Evolutionary conservation across 352 stramenopile species (phyloP).

Genomic region (Pythium vanterpoolii): DNA sequence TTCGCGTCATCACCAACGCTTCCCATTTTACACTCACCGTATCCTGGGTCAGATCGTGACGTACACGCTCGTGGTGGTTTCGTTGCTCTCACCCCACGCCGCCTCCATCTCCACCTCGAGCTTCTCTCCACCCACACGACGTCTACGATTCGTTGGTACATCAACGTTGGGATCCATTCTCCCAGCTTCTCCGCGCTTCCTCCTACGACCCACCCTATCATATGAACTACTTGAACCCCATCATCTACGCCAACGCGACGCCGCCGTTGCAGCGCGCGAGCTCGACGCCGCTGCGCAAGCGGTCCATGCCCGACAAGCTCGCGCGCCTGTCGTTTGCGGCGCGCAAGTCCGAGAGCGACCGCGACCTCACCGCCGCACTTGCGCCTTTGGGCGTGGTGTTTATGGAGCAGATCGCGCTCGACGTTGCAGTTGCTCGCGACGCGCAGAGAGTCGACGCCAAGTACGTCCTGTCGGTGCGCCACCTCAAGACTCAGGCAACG

Average conservation of each 20-base stretch:
- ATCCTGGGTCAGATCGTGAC: no score
- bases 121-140: no score
- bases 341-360: conserved; percentile 28
- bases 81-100: no score
- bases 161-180: not conserved
- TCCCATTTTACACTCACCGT: no score
- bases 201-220: not conserved
- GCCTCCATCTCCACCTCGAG: no score
- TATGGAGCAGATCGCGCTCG: conserved; percentile 47
- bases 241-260: conserved; percentile 13
- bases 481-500: conserved; percentile 28
- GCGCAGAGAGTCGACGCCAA: conserved; percentile 43
- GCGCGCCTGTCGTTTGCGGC: conserved; percentile 16
- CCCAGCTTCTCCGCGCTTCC: not conserved
- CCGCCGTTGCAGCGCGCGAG: conserved; percentile 8
- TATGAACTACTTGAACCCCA: conserved; percentile 19
- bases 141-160: no score
- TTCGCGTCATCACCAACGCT: no score
- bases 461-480: conserved; percentile 56
- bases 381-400: conserved; percentile 43
- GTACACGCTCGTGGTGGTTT: no score
- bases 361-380: conserved; percentile 21
- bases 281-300: conserved; percentile 19
- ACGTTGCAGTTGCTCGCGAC: conserved; percentile 46
- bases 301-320: conserved; percentile 5